A percentile compares a stretch with the other conserved stretches of the same genome.
Conservation (phyloP, 2,329 filamentous ascomycete species). For the Phialocephala sp. region DNA sequence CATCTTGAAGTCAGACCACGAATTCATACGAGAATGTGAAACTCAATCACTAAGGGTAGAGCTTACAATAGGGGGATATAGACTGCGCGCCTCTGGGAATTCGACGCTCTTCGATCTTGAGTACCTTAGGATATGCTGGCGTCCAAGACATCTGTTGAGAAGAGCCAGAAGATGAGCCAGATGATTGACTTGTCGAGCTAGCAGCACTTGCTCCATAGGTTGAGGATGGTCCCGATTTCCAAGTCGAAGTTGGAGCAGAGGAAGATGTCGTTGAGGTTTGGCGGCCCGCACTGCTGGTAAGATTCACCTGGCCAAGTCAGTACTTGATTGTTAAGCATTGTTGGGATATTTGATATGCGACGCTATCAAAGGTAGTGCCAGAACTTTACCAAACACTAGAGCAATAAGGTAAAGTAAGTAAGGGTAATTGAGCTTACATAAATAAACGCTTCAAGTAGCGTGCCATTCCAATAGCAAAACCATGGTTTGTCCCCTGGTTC, state of each 20-base stretch:
- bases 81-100: slow-evolving; percentile 33
- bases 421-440: slow-evolving; percentile 50
- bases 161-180: slow-evolving; percentile 24
- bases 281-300: slow-evolving; percentile 42
- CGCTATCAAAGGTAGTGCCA: too few relatives aligned
- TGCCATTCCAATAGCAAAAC: slow-evolving; percentile 74
- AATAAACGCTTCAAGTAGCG: slow-evolving; percentile 69
- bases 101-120: slow-evolving; percentile 71
- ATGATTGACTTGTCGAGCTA: slow-evolving; percentile 35
- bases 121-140: slow-evolving; percentile 57
- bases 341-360: too few relatives aligned
- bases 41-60: not conserved
- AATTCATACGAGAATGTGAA: too few relatives aligned
- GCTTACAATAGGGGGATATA: slow-evolving; percentile 60
- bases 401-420: not conserved
- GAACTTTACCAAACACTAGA: too few relatives aligned
- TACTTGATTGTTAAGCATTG: not conserved
- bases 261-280: slow-evolving; percentile 17
- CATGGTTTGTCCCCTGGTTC: slow-evolving; percentile 66
- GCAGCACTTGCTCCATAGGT: slow-evolving; percentile 35
- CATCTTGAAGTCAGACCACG: not conserved
- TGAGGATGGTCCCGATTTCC: slow-evolving; percentile 5
- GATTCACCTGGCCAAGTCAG: slow-evolving; percentile 42
- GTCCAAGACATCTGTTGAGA: slow-evolving; percentile 35
- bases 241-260: slow-evolving; percentile 6